Evolutionary conservation across 2,329 filamentous ascomycete species (phyloP).

Genomic region (Fusarium clavum): DNA sequence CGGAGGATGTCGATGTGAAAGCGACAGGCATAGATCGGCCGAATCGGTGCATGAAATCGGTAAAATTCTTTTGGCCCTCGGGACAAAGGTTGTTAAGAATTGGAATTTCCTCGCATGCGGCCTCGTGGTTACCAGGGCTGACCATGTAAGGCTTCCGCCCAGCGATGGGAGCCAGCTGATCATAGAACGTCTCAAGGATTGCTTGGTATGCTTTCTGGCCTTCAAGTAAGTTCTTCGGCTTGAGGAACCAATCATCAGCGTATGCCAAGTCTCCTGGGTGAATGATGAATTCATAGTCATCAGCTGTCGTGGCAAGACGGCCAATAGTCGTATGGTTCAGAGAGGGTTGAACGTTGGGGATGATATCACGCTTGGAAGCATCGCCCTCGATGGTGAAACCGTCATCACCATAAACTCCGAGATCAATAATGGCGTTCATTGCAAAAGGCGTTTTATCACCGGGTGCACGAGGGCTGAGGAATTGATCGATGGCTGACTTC

Average conservation of each 20-base stretch:
- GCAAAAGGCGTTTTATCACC: conserved; percentile 24
- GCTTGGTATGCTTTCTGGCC: conserved; percentile 26
- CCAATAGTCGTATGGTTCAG: conserved; percentile 30
- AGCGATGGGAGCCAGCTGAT: conserved; percentile 15
- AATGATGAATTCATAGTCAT: conserved; percentile 31
- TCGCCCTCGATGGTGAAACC: conserved; percentile 27
- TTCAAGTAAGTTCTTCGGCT: conserved; percentile 22
- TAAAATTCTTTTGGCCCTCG: conserved; percentile 29
- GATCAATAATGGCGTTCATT: conserved; percentile 30
- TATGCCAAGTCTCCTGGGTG: conserved; percentile 19
- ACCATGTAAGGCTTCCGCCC: conserved; percentile 29
- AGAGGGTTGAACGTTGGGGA: conserved; percentile 14
- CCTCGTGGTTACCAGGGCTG: conserved; percentile 23
- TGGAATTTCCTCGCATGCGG: conserved; percentile 23
- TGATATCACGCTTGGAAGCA: conserved; percentile 16
- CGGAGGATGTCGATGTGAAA: conserved; percentile 13
- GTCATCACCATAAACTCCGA: conserved; percentile 26
- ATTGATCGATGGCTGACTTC: conserved; percentile 5
- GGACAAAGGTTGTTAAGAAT: conserved; percentile 21
- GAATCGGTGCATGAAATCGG: conserved; percentile 29
- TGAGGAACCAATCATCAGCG: conserved; percentile 22
- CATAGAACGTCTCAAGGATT: conserved; percentile 20
- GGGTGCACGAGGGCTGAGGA: conserved; percentile 17
- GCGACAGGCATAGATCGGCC: conserved; percentile 2
- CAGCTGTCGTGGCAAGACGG: conserved; percentile 13